phyloP scores from a whole-genome alignment of 257 asterid genomes.

The Nicotiana noctiflora region DNA sequence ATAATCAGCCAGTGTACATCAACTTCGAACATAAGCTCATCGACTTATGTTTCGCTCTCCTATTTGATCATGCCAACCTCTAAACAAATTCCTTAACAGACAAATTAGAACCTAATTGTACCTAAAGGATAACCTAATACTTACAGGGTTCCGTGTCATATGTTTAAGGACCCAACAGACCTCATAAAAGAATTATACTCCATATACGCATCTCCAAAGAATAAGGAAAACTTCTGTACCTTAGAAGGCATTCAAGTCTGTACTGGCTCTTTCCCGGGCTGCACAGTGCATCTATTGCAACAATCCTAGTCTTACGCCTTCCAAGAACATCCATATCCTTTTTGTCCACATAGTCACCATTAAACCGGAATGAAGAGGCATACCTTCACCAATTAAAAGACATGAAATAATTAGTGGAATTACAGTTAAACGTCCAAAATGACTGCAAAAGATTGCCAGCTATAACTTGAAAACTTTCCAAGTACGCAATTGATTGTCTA shows the following conservation, averaged over 20 bases:
- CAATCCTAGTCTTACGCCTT: slow-evolving; percentile 73
- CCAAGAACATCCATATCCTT: slow-evolving; percentile 46
- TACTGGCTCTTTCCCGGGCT: slow-evolving; percentile 66
- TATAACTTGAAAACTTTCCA: slow-evolving; percentile 74
- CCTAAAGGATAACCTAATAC: not conserved
- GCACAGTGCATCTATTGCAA: slow-evolving; percentile 85
- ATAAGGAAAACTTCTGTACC: slow-evolving; percentile 20
- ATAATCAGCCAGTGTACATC: not conserved
- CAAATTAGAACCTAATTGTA: not conserved
- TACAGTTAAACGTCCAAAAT: not conserved
- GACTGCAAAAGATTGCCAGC: slow-evolving; percentile 11
- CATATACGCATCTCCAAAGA: not conserved
- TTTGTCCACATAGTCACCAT: slow-evolving; percentile 50
- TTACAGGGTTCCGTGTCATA: not conserved
- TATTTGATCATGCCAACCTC: not conserved
- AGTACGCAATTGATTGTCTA: not conserved
- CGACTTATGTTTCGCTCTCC: not conserved
- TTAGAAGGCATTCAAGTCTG: slow-evolving; percentile 44
- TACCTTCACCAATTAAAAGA: slow-evolving; percentile 23
- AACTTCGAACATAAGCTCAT: not conserved
- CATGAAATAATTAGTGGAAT: not conserved
- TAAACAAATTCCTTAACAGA: not conserved
- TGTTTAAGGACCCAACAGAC: not conserved
- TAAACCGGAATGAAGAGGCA: slow-evolving; percentile 76
- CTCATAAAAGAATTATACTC: not conserved